These are phyloP conservation scores for Nymphaea colorata DNA, from an alignment of 164 flowering plant genomes.

Conservation along the genomic window DNA sequence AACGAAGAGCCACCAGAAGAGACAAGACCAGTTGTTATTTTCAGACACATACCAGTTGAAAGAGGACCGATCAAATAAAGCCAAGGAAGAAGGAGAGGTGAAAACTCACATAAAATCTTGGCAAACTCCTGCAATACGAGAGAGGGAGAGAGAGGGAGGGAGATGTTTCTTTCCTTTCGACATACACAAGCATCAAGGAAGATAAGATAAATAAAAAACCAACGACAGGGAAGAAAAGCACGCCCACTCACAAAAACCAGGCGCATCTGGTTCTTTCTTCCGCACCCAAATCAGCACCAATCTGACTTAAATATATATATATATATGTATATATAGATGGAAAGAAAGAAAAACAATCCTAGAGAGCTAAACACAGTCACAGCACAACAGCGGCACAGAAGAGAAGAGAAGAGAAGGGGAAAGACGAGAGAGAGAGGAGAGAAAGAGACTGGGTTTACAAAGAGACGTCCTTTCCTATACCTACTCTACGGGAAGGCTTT, in stretches of 20 bases:
- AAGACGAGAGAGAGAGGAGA: background rate
- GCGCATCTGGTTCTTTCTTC: background rate
- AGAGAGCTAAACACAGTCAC: background rate
- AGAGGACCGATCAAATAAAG: conserved; percentile 2
- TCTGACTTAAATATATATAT: background rate
- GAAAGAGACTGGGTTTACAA: background rate
- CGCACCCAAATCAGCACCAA: background rate
- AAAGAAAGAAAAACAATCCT: background rate
- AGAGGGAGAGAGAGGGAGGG: background rate
- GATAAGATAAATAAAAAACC: no score
- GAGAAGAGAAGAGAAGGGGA: background rate
- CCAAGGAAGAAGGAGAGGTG: background rate
- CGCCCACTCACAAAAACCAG: background rate
- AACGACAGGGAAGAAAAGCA: background rate
- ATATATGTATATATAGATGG: background rate
- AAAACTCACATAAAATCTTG: background rate
- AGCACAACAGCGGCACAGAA: conserved; percentile 4
- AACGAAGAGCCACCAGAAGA: background rate
- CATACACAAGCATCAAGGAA: background rate
- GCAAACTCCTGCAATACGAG: background rate
- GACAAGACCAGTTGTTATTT: background rate
- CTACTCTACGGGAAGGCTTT: background rate
- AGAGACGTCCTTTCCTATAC: conserved; percentile 5
- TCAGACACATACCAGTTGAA: background rate
- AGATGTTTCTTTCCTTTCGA: background rate